Evolutionary conservation across 768 basidiomycete genomes (phyloP).

Genomic region (Chlorophyllum brunneum): DNA sequence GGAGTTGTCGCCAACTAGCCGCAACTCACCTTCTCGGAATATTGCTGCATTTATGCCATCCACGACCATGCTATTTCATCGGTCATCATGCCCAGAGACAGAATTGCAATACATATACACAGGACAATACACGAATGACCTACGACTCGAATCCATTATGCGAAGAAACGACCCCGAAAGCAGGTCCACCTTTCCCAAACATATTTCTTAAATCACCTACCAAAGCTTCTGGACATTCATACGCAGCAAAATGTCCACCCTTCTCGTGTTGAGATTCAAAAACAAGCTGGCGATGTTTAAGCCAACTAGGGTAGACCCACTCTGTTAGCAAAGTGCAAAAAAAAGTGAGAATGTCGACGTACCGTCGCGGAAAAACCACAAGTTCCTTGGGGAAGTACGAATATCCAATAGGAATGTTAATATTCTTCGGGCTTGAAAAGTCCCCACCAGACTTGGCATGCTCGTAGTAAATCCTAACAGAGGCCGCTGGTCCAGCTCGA

Average conservation of each 20-base stretch:
- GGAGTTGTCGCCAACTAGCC: no score
- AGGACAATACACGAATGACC: background rate
- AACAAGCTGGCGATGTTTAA: conserved; percentile 31
- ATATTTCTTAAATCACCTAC: conserved; percentile 50
- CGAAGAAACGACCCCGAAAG: conserved; percentile 42
- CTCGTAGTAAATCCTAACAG: conserved; percentile 59
- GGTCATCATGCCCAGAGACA: no score
- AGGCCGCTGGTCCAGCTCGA: conserved; percentile 51
- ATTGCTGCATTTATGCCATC: no score
- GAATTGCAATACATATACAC: background rate
- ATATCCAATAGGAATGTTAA: conserved; percentile 42
- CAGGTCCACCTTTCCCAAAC: conserved; percentile 50
- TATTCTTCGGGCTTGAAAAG: conserved; percentile 1
- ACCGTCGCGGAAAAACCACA: conserved; percentile 26
- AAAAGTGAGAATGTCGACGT: conserved; percentile 6
- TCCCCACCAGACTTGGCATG: conserved; percentile 16
- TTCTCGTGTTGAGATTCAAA: conserved; percentile 43
- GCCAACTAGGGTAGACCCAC: conserved; percentile 36
- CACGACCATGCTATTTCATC: background rate
- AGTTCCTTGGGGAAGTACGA: conserved; percentile 53
- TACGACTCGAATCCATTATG: conserved; percentile 30
- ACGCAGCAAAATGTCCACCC: conserved; percentile 59
- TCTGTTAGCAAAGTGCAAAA: background rate
- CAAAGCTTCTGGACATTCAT: conserved; percentile 45
- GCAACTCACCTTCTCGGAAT: no score